Conservation (phyloP, 2,329 filamentous ascomycete genomes). For the Ascochyta rabiei region DNA sequence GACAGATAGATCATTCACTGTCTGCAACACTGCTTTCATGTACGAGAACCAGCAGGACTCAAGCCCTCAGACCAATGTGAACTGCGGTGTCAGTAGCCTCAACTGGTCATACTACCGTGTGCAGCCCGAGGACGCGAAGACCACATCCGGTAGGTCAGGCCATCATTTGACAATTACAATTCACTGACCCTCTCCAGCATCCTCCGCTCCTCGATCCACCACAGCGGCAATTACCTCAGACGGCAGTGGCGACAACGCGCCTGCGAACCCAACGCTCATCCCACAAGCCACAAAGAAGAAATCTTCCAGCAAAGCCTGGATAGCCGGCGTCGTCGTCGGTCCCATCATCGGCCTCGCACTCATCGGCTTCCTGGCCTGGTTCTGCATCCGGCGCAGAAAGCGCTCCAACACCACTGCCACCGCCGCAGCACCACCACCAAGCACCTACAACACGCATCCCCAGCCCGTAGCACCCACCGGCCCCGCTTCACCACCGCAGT, state of each 20-base stretch:
- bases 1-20: slow-evolving; percentile 20
- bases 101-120: slow-evolving; percentile 35
- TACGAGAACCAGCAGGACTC: slow-evolving; percentile 32
- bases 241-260: not conserved
- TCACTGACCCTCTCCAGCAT: not conserved
- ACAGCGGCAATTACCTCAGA: not conserved
- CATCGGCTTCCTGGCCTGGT: slow-evolving; percentile 21
- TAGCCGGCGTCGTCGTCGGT: slow-evolving; percentile 37
- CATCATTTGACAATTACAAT: not conserved
- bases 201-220: slow-evolving; percentile 4
- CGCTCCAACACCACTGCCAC: slow-evolving; percentile 15
- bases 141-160: slow-evolving; percentile 11
- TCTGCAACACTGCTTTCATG: slow-evolving; percentile 36
- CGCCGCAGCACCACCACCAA: slow-evolving; percentile 10
- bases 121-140: slow-evolving; percentile 19
- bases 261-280: not conserved
- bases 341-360: slow-evolving; percentile 32
- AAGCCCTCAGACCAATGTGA: slow-evolving; percentile 31
- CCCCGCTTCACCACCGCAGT: slow-evolving; percentile 19
- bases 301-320: slow-evolving; percentile 35
- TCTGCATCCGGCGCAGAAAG: slow-evolving; percentile 29
- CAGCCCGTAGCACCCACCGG: not conserved
- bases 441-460: slow-evolving; percentile 15
- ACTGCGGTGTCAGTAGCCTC: slow-evolving; percentile 27
- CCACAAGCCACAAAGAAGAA: slow-evolving; percentile 7